Base-by-base conservation (phyloP, 2,329 filamentous ascomycete species). In the Cercospora sp. region DNA sequence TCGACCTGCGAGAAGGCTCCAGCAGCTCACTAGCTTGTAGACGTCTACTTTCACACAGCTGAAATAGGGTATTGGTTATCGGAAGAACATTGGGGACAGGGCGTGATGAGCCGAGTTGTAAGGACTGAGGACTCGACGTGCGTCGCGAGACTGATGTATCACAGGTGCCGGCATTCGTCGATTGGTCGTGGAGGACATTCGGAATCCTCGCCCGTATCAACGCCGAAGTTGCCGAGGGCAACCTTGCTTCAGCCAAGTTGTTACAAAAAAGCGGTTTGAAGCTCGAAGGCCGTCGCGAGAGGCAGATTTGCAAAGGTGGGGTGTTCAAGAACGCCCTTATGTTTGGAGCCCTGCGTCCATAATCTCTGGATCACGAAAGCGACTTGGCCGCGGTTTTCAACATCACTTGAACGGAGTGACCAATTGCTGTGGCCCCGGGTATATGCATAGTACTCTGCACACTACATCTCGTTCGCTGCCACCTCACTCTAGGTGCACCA, bases 11-110 rank as follows among this genome's bases (percentile, higher is more conserved):
- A 26, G 8, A 31, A 12, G 18, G 5, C 13, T 5, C 51, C 8
- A 9, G 23, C 33, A 7, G 51, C 55, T 30, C 12, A 36, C 31
- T 20, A n/a, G 23, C 31, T 16, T 20, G n/a, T 48, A 33, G 80
- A 81, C 65, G 72, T 80, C 16, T 73, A 76, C 16, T 70, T 77
- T 5, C 79, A 80, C 64, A 75, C 73, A 1, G 81, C 78, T 0
- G 79, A 82, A 66, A 60, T 83, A 1, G 81, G 81, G 9, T 83
- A 80, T 72, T 83, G 81, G 82, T 65, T 83, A 10, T 77, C 75
- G 16, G 78, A 80, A 63, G 68, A 69, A 31, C 73, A 74, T 40
- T 79, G 79, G 79, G 79, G 80, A 0, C 65, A 71, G 23, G 73
- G 71, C 12, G 23, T 63, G 36, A 64, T 64, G 62, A 20, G 30